These are phyloP conservation scores for Daldinia grandis DNA, from an alignment of 495 filamentous ascomycete species.

Conservation along the genomic window DNA sequence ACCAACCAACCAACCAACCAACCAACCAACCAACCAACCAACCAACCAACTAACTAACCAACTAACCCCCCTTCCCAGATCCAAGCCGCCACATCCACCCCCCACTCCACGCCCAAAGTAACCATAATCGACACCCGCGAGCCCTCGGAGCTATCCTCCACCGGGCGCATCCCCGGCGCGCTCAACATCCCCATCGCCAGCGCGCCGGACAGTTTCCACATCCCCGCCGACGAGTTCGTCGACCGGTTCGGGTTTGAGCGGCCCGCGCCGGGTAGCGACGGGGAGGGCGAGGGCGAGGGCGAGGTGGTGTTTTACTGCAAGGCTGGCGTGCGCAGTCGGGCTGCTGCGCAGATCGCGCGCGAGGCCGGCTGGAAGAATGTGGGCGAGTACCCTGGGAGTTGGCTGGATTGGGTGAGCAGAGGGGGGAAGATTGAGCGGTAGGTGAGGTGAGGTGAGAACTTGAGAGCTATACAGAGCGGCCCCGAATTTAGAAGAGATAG, in stretches of 20 bases:
- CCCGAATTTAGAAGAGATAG: not conserved
- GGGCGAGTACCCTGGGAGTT: conserved; percentile 87
- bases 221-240: conserved; percentile 78
- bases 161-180: conserved; percentile 80
- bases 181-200: conserved; percentile 81
- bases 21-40: too few species aligned
- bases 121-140: conserved; percentile 78
- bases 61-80: conserved; percentile 35
- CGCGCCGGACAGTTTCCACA: conserved; percentile 78
- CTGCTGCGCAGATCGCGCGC: conserved; percentile 81
- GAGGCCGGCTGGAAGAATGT: conserved; percentile 77
- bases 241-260: conserved; percentile 74
- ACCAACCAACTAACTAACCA: too few species aligned
- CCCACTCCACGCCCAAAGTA: conserved; percentile 3
- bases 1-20: too few species aligned
- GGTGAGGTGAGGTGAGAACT: conserved; percentile 34
- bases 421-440: conserved; percentile 67
- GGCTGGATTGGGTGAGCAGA: conserved; percentile 85
- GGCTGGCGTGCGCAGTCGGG: conserved; percentile 80
- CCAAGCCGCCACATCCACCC: conserved; percentile 9
- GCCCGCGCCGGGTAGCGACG: conserved; percentile 59
- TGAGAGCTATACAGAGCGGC: not conserved
- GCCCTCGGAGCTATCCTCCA: conserved; percentile 72
- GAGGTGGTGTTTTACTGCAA: conserved; percentile 91
- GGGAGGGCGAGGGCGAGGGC: conserved; percentile 50